Base-by-base conservation (phyloP, 805 yeast species). In the Sungouiozyma intestinalis region DNA sequence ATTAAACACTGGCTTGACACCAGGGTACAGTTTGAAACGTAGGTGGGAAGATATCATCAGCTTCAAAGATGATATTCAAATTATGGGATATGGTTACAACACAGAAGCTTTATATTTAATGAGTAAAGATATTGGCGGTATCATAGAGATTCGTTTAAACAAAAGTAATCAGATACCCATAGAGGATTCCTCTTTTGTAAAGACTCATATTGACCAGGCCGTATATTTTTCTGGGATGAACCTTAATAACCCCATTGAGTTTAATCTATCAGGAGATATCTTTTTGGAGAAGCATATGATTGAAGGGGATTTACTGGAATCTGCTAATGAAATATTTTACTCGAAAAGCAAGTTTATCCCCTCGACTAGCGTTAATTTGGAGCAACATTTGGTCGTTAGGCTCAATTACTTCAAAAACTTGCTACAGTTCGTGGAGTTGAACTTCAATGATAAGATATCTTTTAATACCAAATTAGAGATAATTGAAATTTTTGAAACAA, bases 11-110 rank as follows among this genome's bases (percentile, higher is more conserved):
- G 51, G 51, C 32, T 52, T 62, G 16, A 63, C 62, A 40, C 57
- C 64, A 35, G 50, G 55, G 29, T 55, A 58, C 47, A 57, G 55
- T 34, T 48, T 64, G 38, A 62, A 60, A 44, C 65, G 66, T 44
- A 72, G 79, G 51, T 88, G 95, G 95, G 95, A 87, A 59, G 97
- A 90, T 57, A 66, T 76, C 11, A 67, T 88, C 11, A 63, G 70
- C 4, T 72, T 88, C 48, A 76, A 75, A 45, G 45, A 68, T 1
- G 67, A 70, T 15, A 69, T 79, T 4, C 57, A 67, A 0, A 64
- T 85, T 16, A 62, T 81, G 31, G 87, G 88, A 0, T 60, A 67
- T 43, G 85, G 85, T 1, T 65, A 65, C 45, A 83, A 78, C 53
- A 57, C 68, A 21, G 45, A 61, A 1, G 68, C 81, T 1, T 57